These are phyloP conservation scores for Lasiodiplodia theobromae DNA, from an alignment of 2,329 filamentous ascomycete genomes.

Conservation along the genomic window DNA sequence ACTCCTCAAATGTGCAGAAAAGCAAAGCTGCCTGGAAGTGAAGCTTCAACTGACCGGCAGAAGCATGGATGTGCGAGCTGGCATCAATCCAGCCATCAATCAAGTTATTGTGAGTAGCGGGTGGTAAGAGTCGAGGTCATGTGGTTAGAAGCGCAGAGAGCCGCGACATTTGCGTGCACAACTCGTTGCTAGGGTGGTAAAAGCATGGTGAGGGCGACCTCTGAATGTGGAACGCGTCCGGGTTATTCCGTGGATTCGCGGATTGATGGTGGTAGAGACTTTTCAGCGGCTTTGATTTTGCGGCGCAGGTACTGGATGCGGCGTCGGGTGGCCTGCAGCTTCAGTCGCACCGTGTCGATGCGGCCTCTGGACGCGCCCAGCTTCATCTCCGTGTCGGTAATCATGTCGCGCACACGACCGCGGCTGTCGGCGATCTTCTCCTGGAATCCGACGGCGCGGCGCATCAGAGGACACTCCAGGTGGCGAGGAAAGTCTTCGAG, in stretches of 20 bases:
- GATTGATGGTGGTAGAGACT: neutral
- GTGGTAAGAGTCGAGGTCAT: neutral
- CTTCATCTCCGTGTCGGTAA: conserved; percentile 18
- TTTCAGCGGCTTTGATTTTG: conserved; percentile 21
- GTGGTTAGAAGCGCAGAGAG: neutral
- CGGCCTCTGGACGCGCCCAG: conserved; percentile 8
- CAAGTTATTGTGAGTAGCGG: neutral
- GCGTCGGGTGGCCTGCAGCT: conserved; percentile 15
- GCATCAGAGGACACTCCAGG: conserved; percentile 26
- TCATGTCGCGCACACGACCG: conserved; percentile 24
- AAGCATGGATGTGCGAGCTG: neutral
- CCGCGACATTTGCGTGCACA: neutral
- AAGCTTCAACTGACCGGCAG: neutral
- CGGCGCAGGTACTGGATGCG: conserved; percentile 17
- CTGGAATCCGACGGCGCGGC: conserved; percentile 24
- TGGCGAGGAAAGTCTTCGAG: conserved; percentile 18
- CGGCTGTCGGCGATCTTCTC: conserved; percentile 26
- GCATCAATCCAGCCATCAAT: neutral
- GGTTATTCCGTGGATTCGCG: neutral
- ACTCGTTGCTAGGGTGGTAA: neutral
- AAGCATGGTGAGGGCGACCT: neutral
- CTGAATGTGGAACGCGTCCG: neutral
- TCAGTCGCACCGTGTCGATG: conserved; percentile 15
- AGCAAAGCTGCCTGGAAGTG: neutral
- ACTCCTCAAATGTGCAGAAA: neutral